Base-by-base conservation (phyloP, 2,329 filamentous ascomycete genomes). In the Fusarium circinatum region DNA sequence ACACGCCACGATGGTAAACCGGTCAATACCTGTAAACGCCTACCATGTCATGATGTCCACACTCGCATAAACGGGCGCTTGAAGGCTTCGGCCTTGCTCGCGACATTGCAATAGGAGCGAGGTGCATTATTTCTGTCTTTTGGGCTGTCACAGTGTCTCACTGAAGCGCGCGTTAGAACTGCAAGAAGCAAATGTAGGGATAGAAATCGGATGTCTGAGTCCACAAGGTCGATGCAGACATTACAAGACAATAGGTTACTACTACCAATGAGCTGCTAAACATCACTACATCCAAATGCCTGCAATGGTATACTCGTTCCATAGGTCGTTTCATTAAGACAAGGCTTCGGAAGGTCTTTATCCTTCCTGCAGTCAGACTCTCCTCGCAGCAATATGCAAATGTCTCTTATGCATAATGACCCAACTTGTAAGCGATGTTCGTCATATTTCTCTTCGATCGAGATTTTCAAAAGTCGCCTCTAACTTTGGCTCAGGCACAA, bases 401-500 rank as follows among this genome's bases (percentile, higher is more conserved):
- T 47, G 14, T 51, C 14, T 28, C 14, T 28, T 17, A 38, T 58
- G 48, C 30, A 54, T 38, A 32, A 47, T 36, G 22, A 28, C 38
- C 49, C 44, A 39, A 52, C 26, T 18, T 51, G 63, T 45, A 44
- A 62, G 64, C 36, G 45, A 26, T 45, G 15, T 61, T 67, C 45
- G 47, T 62, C 48, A 68, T 68, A 54, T 48, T 26, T 66, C 17
- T 38, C 32, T 26, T 39, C 18, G 32, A 69, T 69, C 57, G 65
- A 69, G 66, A 69, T 69, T 44, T 18, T 32, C 38, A 38, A 38
- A 32, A 36, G 14, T n/a, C 26, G n/a, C 26, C 26, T 48, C 15
- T 22, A 41, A 55, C 42, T 22, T n/a, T 56, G 49, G 38, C 24
- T 30, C 65, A 69, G 51, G 32, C 30, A 52, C 22, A 63, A 36